These are phyloP conservation scores for Phylloporus scabripes DNA, from an alignment of 768 basidiomycete genomes.

Conservation along the genomic window DNA sequence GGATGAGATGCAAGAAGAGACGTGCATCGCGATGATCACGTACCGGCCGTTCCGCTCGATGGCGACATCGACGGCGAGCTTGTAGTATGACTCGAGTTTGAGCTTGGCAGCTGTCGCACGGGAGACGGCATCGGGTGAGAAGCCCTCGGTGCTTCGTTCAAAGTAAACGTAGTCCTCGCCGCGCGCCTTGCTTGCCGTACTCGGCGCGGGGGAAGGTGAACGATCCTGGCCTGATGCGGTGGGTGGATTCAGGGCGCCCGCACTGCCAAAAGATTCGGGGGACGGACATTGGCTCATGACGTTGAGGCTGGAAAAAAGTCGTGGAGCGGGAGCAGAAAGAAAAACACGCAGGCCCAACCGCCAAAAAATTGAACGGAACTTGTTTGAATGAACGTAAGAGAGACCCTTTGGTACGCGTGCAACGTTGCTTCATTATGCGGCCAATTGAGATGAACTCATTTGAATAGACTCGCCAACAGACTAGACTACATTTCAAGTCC, in stretches of 20 bases:
- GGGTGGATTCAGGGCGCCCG: slow-evolving; percentile 14
- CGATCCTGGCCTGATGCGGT: slow-evolving; percentile 22
- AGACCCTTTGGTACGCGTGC: slow-evolving; percentile 6
- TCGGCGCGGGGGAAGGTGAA: slow-evolving; percentile 27
- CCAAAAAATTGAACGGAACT: slow-evolving; percentile 14
- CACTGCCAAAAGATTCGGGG: slow-evolving; percentile 21
- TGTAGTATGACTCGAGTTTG: slow-evolving; percentile 97
- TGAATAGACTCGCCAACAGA: neutral
- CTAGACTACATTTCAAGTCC: neutral
- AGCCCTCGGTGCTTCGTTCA: slow-evolving; percentile 75
- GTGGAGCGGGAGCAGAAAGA: slow-evolving; percentile 1
- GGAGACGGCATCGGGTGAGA: slow-evolving; percentile 82
- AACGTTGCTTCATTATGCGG: neutral
- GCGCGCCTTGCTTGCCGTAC: slow-evolving; percentile 27
- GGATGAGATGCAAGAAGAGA: slow-evolving; percentile 3
- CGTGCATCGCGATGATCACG: slow-evolving; percentile 4
- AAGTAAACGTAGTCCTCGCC: slow-evolving; percentile 85
- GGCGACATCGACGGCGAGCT: slow-evolving; percentile 94
- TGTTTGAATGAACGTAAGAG: slow-evolving; percentile 24
- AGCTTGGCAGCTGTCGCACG: slow-evolving; percentile 91
- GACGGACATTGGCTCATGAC: slow-evolving; percentile 31
- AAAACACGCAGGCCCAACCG: slow-evolving; percentile 2
- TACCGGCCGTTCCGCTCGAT: slow-evolving; percentile 94
- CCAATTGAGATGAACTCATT: neutral
- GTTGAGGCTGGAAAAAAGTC: slow-evolving; percentile 5